These are phyloP conservation scores for Termitomyces titanicus DNA, from an alignment of 768 basidiomycete genomes.

Conservation along the genomic window DNA sequence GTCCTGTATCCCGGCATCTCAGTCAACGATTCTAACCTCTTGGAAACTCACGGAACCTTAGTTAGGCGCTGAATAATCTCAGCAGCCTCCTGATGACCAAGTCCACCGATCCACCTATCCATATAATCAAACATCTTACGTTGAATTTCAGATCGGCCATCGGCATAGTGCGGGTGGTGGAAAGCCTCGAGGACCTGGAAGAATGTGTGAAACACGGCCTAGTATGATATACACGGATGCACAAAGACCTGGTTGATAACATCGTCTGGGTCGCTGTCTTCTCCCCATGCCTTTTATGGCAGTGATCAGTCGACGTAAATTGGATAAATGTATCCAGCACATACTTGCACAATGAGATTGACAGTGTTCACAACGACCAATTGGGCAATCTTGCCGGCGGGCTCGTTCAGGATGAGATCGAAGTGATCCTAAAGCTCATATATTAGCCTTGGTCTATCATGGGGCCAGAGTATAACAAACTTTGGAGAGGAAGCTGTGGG, in stretches of 20 bases:
- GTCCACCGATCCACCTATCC: slow-evolving; percentile 48
- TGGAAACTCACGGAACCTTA: slow-evolving; percentile 35
- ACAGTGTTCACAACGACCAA: slow-evolving; percentile 62
- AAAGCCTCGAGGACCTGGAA: slow-evolving; percentile 56
- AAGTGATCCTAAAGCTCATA: slow-evolving; percentile 56
- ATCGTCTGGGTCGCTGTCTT: slow-evolving; percentile 38
- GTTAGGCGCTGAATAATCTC: slow-evolving; percentile 46
- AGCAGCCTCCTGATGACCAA: slow-evolving; percentile 39
- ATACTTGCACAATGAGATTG: slow-evolving; percentile 50
- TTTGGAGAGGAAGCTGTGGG: slow-evolving; percentile 71
- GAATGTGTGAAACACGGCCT: neutral
- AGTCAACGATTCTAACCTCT: neutral
- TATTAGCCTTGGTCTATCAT: slow-evolving; percentile 1
- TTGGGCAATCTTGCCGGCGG: slow-evolving; percentile 70
- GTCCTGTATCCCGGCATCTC: slow-evolving; percentile 30
- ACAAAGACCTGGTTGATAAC: slow-evolving; percentile 41
- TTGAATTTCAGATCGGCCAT: slow-evolving; percentile 51
- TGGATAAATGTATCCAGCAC: slow-evolving; percentile 3
- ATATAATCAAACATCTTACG: slow-evolving; percentile 55
- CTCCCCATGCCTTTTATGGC: slow-evolving; percentile 41
- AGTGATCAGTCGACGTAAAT: neutral
- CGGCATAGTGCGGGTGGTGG: slow-evolving; percentile 68
- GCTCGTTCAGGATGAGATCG: slow-evolving; percentile 67
- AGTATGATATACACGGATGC: neutral
- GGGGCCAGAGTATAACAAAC: slow-evolving; percentile 22